phyloP scores from a whole-genome alignment of 169 alveolate genomes.

The Plasmodium blacklocki region DNA sequence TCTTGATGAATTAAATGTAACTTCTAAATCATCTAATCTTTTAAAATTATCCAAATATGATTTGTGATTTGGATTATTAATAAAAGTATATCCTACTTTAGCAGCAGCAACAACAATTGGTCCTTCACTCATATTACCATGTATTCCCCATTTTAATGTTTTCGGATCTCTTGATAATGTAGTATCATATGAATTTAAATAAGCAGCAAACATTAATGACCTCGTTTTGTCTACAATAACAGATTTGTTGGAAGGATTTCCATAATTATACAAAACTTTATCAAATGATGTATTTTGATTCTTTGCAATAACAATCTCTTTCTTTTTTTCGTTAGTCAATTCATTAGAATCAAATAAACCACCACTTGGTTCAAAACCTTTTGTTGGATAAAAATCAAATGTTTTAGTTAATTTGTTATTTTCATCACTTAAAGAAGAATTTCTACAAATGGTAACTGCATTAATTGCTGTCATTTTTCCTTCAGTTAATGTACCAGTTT shows the following conservation, averaged over 20 bases:
- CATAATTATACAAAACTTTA: constrained; percentile 33
- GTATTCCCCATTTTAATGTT: constrained; percentile 82
- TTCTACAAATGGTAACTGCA: constrained; percentile 31
- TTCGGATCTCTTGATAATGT: constrained; percentile 80
- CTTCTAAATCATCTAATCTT: constrained; percentile 84
- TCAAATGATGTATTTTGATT: constrained; percentile 50
- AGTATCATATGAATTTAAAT: constrained; percentile 90
- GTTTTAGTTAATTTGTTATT: constrained; percentile 76
- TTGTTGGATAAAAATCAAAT: constrained; percentile 89
- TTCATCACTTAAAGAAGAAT: constrained; percentile 78
- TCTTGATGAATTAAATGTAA: constrained; percentile 91
- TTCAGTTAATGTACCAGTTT: constrained; percentile 99
- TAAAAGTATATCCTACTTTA: constrained; percentile 84
- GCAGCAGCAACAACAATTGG: constrained; percentile 93
- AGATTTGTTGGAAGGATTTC: constrained; percentile 36
- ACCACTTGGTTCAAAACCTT: constrained; percentile 91
- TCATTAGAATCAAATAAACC: constrained; percentile 87
- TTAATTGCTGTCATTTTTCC: constrained; percentile 94
- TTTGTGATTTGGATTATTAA: constrained; percentile 41
- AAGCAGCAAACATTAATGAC: constrained; percentile 87
- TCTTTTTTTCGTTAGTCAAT: constrained; percentile 78
- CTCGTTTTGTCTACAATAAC: constrained; percentile 80
- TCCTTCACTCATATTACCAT: constrained; percentile 94
- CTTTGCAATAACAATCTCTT: constrained; percentile 41
- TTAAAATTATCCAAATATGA: constrained; percentile 65